These are phyloP conservation scores for Novymonas esmeraldas DNA, from an alignment of 208 protist genomes.

Conservation along the genomic window DNA sequence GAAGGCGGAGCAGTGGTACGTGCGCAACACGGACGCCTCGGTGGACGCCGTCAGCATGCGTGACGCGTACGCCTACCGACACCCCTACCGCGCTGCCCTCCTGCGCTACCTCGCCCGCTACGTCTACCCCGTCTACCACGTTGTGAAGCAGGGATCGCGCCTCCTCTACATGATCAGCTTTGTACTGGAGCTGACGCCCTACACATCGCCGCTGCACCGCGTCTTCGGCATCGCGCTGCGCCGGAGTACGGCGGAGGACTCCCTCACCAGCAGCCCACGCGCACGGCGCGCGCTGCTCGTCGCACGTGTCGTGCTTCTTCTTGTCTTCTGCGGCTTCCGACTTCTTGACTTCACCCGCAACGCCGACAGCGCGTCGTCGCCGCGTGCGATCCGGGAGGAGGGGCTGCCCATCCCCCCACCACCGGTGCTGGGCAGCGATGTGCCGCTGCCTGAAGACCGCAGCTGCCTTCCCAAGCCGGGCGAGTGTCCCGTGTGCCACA, in stretches of 20 bases:
- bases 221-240: conserved; percentile 62
- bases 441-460: conserved; percentile 24
- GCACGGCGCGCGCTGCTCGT: conserved; percentile 53
- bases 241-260: conserved; percentile 47
- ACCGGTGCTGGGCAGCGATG: conserved; percentile 65
- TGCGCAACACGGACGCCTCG: conserved; percentile 40
- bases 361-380: conserved; percentile 21
- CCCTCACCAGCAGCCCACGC: conserved; percentile 33
- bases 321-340: conserved; percentile 69
- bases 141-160: conserved; percentile 30
- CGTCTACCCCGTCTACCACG: conserved; percentile 61
- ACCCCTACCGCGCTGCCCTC: conserved; percentile 45
- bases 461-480: conserved; percentile 43
- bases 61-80: conserved; percentile 40
- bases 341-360: conserved; percentile 59
- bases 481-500: conserved; percentile 67
- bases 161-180: conserved; percentile 66
- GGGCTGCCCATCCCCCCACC: conserved; percentile 67
- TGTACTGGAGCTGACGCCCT: conserved; percentile 76
- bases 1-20: conserved; percentile 53
- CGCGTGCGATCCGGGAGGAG: conserved; percentile 24
- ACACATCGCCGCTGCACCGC: conserved; percentile 53
- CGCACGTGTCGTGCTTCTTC: conserved; percentile 62
- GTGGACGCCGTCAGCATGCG: conserved; percentile 55
- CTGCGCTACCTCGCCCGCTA: conserved; percentile 40